phyloP scores from a whole-genome alignment of 2,329 filamentous ascomycete species.

The Neofusicoccum ribis region DNA sequence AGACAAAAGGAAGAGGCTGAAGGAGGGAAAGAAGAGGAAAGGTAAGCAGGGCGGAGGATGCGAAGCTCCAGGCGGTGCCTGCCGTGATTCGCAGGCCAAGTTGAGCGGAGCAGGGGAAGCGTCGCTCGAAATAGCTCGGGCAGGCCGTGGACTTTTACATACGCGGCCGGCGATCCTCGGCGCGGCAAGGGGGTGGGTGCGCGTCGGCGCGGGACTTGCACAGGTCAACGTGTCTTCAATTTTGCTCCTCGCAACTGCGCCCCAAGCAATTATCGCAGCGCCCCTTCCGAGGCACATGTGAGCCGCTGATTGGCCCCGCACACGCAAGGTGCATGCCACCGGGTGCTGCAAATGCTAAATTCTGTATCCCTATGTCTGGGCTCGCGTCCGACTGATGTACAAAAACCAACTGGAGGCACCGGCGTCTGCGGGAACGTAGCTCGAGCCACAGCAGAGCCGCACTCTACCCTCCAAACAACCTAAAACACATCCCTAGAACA shows the following conservation, averaged over 20 bases:
- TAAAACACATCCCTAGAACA: not conserved
- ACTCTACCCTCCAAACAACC: not conserved
- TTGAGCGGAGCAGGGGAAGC: constrained; percentile 20
- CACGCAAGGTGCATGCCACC: constrained; percentile 15
- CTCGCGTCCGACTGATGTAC: constrained; percentile 10
- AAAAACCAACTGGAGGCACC: constrained; percentile 10
- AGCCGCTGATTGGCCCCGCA: not conserved
- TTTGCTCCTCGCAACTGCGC: not conserved
- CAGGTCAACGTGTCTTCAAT: constrained; percentile 4
- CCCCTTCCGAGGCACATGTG: constrained; percentile 5
- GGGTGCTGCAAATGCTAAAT: not conserved
- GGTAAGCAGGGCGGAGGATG: constrained; percentile 9
- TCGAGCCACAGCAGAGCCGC: constrained; percentile 18
- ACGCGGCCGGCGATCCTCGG: constrained; percentile 19
- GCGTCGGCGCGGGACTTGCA: constrained; percentile 12
- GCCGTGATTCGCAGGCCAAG: constrained; percentile 18
- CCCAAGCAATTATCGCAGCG: not conserved
- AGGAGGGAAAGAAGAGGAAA: constrained; percentile 19
- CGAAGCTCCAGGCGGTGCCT: constrained; percentile 16
- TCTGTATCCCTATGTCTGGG: constrained; percentile 14
- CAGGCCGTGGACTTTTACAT: constrained; percentile 17
- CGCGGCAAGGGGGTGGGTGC: constrained; percentile 12
- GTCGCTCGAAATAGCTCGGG: constrained; percentile 19
- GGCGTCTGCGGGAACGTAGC: constrained; percentile 11
- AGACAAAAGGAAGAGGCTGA: not conserved